Evolutionary conservation across 2,329 filamentous ascomycete genomes (phyloP).

Genomic region (Alternaria gaisen): DNA sequence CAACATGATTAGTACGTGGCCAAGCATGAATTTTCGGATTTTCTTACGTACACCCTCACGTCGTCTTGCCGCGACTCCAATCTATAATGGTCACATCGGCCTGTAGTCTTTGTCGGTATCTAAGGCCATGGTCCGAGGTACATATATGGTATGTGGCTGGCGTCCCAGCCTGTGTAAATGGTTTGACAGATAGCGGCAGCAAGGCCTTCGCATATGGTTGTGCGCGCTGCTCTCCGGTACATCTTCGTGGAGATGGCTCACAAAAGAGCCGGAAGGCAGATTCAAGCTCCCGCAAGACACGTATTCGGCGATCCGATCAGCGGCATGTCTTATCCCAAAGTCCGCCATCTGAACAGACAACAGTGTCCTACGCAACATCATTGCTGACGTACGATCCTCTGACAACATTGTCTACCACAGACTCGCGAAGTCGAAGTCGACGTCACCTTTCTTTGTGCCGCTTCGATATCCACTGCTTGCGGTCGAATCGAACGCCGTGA

Average conservation of each 20-base stretch:
- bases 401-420: background rate
- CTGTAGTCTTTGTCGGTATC: background rate
- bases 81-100: background rate
- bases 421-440: conserved; percentile 8
- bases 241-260: background rate
- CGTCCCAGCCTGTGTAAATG: background rate
- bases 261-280: conserved; percentile 1
- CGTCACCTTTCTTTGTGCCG: conserved; percentile 9
- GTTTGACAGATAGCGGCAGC: background rate
- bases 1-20: background rate
- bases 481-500: conserved; percentile 14
- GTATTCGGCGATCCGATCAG: background rate
- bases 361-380: conserved; percentile 3
- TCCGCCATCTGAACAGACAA: background rate
- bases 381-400: conserved; percentile 4
- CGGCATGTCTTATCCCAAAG: background rate
- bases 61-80: background rate
- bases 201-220: background rate
- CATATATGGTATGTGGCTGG: background rate
- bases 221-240: background rate
- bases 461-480: conserved; percentile 18
- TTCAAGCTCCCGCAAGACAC: conserved; percentile 3
- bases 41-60: background rate
- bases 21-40: background rate
- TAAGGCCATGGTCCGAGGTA: background rate